Evolutionary conservation across 1,139 yeast genomes (phyloP).

Genomic region (Zygoascus hellenicus): DNA sequence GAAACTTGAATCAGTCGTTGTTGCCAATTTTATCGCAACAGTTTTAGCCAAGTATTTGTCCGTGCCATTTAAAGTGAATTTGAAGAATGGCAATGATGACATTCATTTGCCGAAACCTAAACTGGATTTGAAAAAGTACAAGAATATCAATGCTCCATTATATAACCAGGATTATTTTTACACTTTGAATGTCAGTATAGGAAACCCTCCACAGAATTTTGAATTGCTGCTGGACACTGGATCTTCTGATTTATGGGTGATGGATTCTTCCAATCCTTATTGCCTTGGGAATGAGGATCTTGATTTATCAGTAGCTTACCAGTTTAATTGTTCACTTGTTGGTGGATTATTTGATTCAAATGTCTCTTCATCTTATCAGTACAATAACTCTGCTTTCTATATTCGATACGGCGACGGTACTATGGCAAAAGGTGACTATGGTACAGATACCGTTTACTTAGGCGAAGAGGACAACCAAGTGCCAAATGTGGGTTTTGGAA

Average conservation of each 20-base stretch:
- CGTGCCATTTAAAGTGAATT: conserved; percentile 3
- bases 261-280: conserved; percentile 24
- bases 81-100: not conserved
- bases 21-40: not conserved
- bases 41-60: conserved; percentile 3
- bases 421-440: conserved; percentile 59
- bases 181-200: conserved; percentile 26
- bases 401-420: conserved; percentile 60
- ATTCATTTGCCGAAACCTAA: not conserved
- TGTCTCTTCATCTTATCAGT: conserved; percentile 19
- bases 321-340: conserved; percentile 19
- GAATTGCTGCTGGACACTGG: conserved; percentile 51
- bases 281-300: conserved; percentile 19
- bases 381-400: conserved; percentile 29
- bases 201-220: conserved; percentile 23
- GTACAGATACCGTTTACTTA: conserved; percentile 45
- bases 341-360: conserved; percentile 23
- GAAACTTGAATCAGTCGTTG: not conserved
- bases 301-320: conserved; percentile 9
- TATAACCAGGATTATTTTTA: conserved; percentile 13
- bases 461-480: conserved; percentile 27
- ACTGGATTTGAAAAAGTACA: conserved; percentile 5
- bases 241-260: conserved; percentile 61
- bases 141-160: conserved; percentile 2
- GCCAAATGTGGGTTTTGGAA: conserved; percentile 24